phyloP scores from a whole-genome alignment of 2,329 filamentous ascomycete genomes.

The Pseudogymnoascus sp. region DNA sequence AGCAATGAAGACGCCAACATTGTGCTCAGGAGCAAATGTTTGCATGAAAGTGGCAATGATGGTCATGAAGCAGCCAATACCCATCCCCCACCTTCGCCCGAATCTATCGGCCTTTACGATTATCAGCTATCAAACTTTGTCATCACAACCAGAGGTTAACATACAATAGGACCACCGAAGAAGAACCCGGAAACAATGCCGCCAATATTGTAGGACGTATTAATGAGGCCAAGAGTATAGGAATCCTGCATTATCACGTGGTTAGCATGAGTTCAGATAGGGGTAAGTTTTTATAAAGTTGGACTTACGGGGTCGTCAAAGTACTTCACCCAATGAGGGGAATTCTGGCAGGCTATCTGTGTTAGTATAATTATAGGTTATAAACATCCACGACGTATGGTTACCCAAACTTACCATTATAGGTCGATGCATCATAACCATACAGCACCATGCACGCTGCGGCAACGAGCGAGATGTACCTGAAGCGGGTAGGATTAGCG shows the following conservation, averaged over 20 bases:
- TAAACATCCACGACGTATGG: background rate
- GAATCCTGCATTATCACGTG: slow-evolving; percentile 23
- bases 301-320: slow-evolving; percentile 36
- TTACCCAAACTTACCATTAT: slow-evolving; percentile 45
- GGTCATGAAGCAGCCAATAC: slow-evolving; percentile 52
- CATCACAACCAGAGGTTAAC: slow-evolving; percentile 13
- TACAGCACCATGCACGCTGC: slow-evolving; percentile 69
- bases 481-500: slow-evolving; percentile 19
- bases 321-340: slow-evolving; percentile 56
- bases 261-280: background rate
- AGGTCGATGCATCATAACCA: slow-evolving; percentile 66
- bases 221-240: slow-evolving; percentile 47
- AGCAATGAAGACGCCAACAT: slow-evolving; percentile 58
- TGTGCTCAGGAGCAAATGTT: slow-evolving; percentile 50
- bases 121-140: background rate
- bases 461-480: slow-evolving; percentile 62
- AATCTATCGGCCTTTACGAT: slow-evolving; percentile 42
- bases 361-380: background rate
- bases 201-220: slow-evolving; percentile 62
- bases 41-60: slow-evolving; percentile 63
- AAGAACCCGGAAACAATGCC: slow-evolving; percentile 64
- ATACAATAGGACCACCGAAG: slow-evolving; percentile 51
- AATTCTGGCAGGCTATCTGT: slow-evolving; percentile 43
- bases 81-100: slow-evolving; percentile 59
- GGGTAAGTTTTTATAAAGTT: background rate